Evolutionary conservation across 441 rosid species (phyloP).

Genomic region (Pelargonium fulgidum): DNA sequence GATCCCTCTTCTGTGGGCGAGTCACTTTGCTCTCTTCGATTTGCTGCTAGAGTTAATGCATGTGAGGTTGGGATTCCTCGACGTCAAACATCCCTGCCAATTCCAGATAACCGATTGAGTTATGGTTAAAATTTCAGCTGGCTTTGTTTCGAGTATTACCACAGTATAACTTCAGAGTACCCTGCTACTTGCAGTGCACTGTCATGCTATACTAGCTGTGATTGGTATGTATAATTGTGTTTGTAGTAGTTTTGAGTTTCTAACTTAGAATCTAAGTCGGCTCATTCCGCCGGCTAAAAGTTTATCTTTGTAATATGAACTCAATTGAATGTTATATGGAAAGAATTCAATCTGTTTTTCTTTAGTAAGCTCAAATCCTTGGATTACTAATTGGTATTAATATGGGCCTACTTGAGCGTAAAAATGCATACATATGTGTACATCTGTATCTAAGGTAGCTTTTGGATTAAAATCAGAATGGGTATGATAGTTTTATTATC

Average conservation of each 20-base stretch:
- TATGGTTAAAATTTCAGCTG: constrained; percentile 28
- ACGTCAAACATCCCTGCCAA: constrained; percentile 49
- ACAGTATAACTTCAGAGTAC: constrained; percentile 9
- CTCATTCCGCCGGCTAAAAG: not conserved
- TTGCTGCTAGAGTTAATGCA: constrained; percentile 94
- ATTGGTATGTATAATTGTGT: not conserved
- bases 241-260: not conserved
- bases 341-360: no score
- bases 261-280: not conserved
- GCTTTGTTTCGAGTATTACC: constrained; percentile 1
- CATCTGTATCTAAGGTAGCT: no score
- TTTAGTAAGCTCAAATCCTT: no score
- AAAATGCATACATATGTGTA: no score
- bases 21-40: constrained; percentile 85
- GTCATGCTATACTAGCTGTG: not conserved
- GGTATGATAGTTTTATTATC: no score
- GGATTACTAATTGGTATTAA: no score
- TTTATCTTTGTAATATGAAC: not conserved
- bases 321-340: no score
- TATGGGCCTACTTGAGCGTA: no score
- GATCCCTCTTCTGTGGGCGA: constrained; percentile 82
- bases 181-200: not conserved
- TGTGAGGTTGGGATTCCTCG: constrained; percentile 93
- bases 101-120: constrained; percentile 58
- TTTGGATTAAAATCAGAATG: no score